Evolutionary conservation across 352 stramenopile genomes (phyloP), one percentile per base, ranked within the genome.

Genomic region (Phytopythium aichiense): DNA sequence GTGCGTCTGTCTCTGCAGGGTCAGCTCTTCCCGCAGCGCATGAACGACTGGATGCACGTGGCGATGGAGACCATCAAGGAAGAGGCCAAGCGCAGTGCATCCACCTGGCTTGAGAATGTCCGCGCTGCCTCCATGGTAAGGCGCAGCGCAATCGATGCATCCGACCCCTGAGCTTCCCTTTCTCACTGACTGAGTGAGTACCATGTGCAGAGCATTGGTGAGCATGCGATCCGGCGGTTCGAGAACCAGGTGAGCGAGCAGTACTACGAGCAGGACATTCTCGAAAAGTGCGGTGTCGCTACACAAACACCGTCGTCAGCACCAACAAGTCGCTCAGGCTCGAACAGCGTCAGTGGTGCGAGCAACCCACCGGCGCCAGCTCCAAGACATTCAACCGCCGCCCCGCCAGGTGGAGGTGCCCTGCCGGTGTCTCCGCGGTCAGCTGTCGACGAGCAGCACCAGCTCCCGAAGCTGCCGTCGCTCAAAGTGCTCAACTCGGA

Each of bases 1-100:
- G 18, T 56, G 13, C 11, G 37, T 51, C 35, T 13, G 7, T 23
- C 5, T n/a, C 16, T 38, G 3, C 63, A 91, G 84, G 81, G 84
- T n/a, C 79, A 86, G 67, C 57, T 88, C 38, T 91, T 92, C 62
- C 81, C 80, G 9, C 77, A 88, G 60, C 77, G 80, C 28, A 89
- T 90, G 74, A 89, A 87, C 61, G 80, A 88, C 55, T 92, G 84
- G 84, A 90, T 91, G 72, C 76, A 87, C 48, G 71, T 77, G 15
- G 79, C 84, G 2, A 81, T 91, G 73, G 69, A 76, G 43, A 87
- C 77, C 8, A 88, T 92, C 46, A 90, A 88, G 55, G 79, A 90
- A 60, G 74, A 90, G 56, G 81, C 84, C 2, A 92, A 86, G 58
- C 73, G 76, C 25, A 74, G 60, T 8, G 79, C 76, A 7, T 92